Percentiles rank a stretch among this genome's conserved stretches.
Conservation (phyloP, 495 filamentous ascomycete species). For the Talaromyces trachyspermus region DNA sequence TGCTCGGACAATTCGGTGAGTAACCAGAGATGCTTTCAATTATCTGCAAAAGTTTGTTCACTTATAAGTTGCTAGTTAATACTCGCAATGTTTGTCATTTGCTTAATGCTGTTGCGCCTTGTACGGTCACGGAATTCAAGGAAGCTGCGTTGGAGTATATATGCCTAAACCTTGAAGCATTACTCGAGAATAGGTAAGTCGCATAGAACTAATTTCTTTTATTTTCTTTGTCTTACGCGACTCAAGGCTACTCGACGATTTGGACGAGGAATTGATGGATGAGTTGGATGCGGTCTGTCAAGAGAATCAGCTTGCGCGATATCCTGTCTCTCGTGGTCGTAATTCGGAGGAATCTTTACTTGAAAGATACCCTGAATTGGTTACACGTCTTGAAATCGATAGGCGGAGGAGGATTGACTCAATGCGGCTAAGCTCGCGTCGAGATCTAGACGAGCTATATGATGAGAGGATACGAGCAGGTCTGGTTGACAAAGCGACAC, state of each 20-base stretch:
- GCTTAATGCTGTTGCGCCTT: conserved; percentile 75
- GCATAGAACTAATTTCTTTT: background rate
- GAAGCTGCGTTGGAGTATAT: conserved; percentile 84
- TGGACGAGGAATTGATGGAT: conserved; percentile 74
- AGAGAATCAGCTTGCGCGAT: conserved; percentile 69
- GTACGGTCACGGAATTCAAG: conserved; percentile 77
- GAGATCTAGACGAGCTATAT: conserved; percentile 52
- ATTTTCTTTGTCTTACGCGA: conserved; percentile 12
- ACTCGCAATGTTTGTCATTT: conserved; percentile 80
- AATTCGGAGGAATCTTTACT: conserved; percentile 62
- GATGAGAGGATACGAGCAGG: conserved; percentile 32
- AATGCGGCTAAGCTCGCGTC: conserved; percentile 49
- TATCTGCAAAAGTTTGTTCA: conserved; percentile 1
- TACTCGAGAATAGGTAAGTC: conserved; percentile 75
- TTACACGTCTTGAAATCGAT: conserved; percentile 44
- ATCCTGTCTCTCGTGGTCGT: conserved; percentile 67
- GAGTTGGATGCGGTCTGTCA: conserved; percentile 74
- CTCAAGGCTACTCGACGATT: conserved; percentile 61
- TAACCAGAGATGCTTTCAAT: conserved; percentile 25
- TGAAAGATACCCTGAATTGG: conserved; percentile 61
- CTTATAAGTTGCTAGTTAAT: conserved; percentile 45
- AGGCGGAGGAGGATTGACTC: conserved; percentile 51
- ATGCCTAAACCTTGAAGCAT: conserved; percentile 78
- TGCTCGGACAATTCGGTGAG: conserved; percentile 76
- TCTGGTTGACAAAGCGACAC: conserved; percentile 48